Evolutionary conservation across 495 filamentous ascomycete species (phyloP).

Genomic region (Talaromyces adpressus): DNA sequence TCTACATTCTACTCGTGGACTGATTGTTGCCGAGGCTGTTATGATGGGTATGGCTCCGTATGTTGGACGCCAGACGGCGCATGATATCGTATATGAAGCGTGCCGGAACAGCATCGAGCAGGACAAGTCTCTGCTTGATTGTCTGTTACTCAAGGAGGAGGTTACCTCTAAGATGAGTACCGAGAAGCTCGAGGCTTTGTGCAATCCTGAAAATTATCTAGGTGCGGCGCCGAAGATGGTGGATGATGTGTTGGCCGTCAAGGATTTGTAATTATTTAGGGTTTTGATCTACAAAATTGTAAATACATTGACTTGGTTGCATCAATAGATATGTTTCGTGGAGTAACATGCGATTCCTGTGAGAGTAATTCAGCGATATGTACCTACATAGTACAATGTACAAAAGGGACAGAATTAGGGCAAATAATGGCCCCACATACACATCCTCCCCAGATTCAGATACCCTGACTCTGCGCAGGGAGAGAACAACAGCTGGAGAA

Average conservation of each 20-base stretch:
- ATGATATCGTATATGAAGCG: slow-evolving; percentile 49
- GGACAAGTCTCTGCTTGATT: slow-evolving; percentile 31
- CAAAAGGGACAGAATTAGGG: not conserved
- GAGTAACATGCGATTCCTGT: too few species aligned
- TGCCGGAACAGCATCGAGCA: slow-evolving; percentile 42
- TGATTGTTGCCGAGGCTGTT: slow-evolving; percentile 50
- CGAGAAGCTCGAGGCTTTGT: slow-evolving; percentile 30
- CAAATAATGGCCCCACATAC: not conserved
- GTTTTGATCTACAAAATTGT: not conserved
- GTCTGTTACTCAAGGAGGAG: slow-evolving; percentile 28
- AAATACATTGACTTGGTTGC: not conserved
- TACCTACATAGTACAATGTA: too few species aligned
- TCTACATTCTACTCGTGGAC: slow-evolving; percentile 37
- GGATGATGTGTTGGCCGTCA: slow-evolving; percentile 38
- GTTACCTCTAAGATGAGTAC: slow-evolving; percentile 32
- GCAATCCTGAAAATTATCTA: slow-evolving; percentile 45
- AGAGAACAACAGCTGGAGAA: not conserved
- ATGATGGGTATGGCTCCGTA: slow-evolving; percentile 49
- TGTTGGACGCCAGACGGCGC: slow-evolving; percentile 40
- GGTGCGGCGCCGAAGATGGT: slow-evolving; percentile 42
- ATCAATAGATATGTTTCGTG: not conserved
- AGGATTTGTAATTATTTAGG: not conserved
- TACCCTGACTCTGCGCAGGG: not conserved
- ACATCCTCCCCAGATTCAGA: not conserved
- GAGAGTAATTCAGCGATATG: too few species aligned